phyloP scores from a whole-genome alignment of 805 yeast genomes.

The Ogataea henricii region DNA sequence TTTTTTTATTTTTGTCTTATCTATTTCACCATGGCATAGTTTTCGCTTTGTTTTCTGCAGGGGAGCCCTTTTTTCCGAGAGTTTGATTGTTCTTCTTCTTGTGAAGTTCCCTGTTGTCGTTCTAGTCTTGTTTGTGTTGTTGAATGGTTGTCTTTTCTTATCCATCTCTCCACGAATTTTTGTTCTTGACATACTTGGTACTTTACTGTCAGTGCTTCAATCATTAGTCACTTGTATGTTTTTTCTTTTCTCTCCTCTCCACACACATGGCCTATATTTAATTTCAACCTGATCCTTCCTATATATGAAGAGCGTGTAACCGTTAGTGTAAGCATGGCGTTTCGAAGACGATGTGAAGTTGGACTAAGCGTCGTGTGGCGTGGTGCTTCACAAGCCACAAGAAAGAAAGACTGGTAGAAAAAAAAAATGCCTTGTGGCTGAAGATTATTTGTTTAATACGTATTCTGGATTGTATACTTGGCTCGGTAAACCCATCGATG shows the following conservation, averaged over 20 bases:
- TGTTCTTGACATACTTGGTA: background rate
- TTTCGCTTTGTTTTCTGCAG: slow-evolving; percentile 1
- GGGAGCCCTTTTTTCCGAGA: too few species aligned
- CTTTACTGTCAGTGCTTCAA: background rate
- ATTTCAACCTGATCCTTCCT: background rate
- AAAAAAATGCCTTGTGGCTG: background rate
- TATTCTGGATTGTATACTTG: background rate
- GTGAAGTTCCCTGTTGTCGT: background rate
- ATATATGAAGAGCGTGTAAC: too few species aligned
- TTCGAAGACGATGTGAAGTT: too few species aligned
- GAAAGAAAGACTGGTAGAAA: background rate
- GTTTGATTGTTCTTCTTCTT: background rate
- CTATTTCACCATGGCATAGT: slow-evolving; percentile 1
- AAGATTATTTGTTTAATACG: background rate
- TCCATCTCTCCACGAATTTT: background rate
- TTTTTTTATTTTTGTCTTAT: too few species aligned
- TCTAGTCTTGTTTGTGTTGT: background rate
- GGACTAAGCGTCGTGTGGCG: too few species aligned
- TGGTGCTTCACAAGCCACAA: too few species aligned
- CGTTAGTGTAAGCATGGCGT: too few species aligned
- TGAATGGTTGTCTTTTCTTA: background rate
- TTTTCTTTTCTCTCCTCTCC: background rate
- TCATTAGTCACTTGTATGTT: background rate
- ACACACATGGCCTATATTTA: background rate
- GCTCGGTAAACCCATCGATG: background rate